These are phyloP conservation scores for Boechera stricta DNA, from an alignment of 345 rosid species.

Conservation along the genomic window DNA sequence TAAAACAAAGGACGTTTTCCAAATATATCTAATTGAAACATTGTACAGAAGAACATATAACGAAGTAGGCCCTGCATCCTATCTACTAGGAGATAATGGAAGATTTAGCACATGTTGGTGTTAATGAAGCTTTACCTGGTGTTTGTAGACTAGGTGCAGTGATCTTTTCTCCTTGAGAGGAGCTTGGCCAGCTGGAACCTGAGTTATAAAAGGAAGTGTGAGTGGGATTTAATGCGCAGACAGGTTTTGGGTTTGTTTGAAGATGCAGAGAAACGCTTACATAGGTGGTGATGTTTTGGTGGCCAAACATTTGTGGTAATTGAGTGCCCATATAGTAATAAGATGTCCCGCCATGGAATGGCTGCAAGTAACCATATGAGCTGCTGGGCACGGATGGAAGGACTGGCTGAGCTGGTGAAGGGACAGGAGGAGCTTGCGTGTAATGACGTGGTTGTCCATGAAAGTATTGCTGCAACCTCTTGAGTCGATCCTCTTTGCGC, in stretches of 20 bases:
- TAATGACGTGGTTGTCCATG: background rate
- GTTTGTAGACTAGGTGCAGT: background rate
- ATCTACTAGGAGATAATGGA: no score
- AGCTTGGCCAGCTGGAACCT: conserved; percentile 45
- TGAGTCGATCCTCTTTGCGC: conserved; percentile 54
- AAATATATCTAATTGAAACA: no score
- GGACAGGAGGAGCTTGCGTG: conserved; percentile 36
- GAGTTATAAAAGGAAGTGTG: conserved; percentile 17
- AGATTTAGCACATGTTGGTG: no score
- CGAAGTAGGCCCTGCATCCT: no score
- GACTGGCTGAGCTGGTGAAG: conserved; percentile 32
- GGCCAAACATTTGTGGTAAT: conserved; percentile 33
- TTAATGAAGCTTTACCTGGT: no score
- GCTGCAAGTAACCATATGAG: conserved; percentile 42
- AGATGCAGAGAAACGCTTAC: conserved; percentile 44
- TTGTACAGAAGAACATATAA: no score
- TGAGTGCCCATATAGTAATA: conserved; percentile 39
- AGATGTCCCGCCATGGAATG: conserved; percentile 30
- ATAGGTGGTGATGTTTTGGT: conserved; percentile 36
- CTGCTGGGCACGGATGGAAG: conserved; percentile 3
- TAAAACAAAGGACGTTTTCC: no score
- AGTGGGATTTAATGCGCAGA: conserved; percentile 9
- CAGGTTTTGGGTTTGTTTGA: background rate
- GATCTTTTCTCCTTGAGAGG: conserved; percentile 26
- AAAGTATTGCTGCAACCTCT: conserved; percentile 45